phyloP scores from a whole-genome alignment of 192 early-diverging fungal genomes.

The Chytriomyces sp. region DNA sequence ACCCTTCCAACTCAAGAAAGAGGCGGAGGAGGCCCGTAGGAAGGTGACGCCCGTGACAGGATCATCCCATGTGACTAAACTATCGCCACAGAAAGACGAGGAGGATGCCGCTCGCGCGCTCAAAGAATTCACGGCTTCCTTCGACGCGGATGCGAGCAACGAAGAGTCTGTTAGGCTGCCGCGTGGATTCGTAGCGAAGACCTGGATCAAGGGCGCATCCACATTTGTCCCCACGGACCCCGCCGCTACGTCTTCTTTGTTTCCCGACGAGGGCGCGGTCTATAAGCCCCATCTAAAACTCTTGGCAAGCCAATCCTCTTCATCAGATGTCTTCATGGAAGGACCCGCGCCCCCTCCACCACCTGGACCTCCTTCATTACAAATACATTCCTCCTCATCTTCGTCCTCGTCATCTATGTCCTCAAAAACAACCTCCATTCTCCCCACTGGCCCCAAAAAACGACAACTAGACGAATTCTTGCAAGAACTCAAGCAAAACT shows the following conservation, averaged over 20 bases:
- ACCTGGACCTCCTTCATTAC: no score
- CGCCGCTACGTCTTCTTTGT: not conserved
- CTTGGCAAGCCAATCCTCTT: slow-evolving; percentile 5
- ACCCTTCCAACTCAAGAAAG: slow-evolving; percentile 74
- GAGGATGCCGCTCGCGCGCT: slow-evolving; percentile 79
- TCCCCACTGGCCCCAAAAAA: slow-evolving; percentile 54
- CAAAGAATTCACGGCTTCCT: slow-evolving; percentile 79
- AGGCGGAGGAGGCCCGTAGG: slow-evolving; percentile 70
- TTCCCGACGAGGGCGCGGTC: slow-evolving; percentile 13
- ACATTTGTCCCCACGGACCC: no score
- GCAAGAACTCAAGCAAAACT: slow-evolving; percentile 80
- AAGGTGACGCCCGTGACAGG: slow-evolving; percentile 52
- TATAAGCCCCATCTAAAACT: slow-evolving; percentile 39
- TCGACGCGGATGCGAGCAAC: slow-evolving; percentile 56
- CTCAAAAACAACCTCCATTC: no score
- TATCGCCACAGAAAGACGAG: slow-evolving; percentile 53
- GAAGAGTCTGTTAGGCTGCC: not conserved
- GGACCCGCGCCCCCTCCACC: no score
- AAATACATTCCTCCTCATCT: no score
- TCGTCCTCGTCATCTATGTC: no score
- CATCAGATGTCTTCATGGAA: no score
- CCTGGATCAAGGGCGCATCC: slow-evolving; percentile 49
- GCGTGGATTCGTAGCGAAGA: slow-evolving; percentile 26
- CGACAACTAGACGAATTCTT: slow-evolving; percentile 83
- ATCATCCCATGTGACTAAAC: not conserved